Base-by-base conservation (phyloP, 2,329 filamentous ascomycete genomes). In the Epichloe brachyelytri region DNA sequence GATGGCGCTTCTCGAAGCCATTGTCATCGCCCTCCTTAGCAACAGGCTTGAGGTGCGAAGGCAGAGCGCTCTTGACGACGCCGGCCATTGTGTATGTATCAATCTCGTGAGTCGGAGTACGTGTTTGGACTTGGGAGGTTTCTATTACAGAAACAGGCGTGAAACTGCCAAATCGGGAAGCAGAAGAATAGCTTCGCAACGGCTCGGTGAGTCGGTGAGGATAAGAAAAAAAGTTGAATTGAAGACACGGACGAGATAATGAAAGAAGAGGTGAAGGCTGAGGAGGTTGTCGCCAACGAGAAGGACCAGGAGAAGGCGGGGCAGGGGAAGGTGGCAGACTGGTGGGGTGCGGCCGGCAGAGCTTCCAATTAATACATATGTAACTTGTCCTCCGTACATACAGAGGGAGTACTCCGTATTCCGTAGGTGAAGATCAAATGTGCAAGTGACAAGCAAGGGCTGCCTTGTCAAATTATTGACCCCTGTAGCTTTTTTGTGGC, bases 21-120 rank as follows among this genome's bases (percentile, higher is more conserved):
- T 63, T 63, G 55, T 73, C 72, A 47, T 76, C 71, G 53, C 65
- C 64, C 37, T 68, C 70, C 30, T 30, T 46, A 48, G 69, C 75
- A 59, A 62, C 62, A 55, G 82, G 77, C 78, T 88, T 91, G 63
- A 96, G 78, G 76, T 94, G 91, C 43, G 86, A 77, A 57, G 90
- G 88, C 61, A 96, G 74, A 57, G 87, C 86, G 71, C 80, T 82
- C 75, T 80, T 88, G 61, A 82, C 73, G 60, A 75, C 74, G 63
- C 80, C 76, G 57, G 86, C 82, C 85, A 91, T 91, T 62, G 63
- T 71, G 63, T 58, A 52, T 26, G 63, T 59, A 53, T 36, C 22
- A 45, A 15, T 43, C 12, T 51, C 41, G 40, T 8, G 19, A 48
- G 17, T 46, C 43, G 43, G 36, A 8, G 34, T 26, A 37, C 8